A percentile compares a stretch with the other conserved stretches of the same genome.
Conservation (phyloP, 495 filamentous ascomycete species). For the Penicillium diatomitis region DNA sequence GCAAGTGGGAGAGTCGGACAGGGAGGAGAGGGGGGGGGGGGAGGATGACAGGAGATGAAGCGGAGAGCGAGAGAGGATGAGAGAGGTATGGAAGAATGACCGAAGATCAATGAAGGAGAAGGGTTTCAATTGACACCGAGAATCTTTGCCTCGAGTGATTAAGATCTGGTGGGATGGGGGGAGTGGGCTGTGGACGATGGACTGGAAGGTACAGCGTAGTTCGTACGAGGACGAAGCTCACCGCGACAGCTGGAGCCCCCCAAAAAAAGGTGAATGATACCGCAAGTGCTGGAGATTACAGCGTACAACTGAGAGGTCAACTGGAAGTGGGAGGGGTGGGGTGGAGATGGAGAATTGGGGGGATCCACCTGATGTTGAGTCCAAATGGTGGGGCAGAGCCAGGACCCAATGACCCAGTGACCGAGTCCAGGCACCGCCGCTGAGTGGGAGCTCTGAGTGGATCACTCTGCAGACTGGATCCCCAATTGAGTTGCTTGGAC, state of each 20-base stretch:
- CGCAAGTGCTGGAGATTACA: constrained; percentile 22
- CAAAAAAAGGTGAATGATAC: no score
- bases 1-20: constrained; percentile 6
- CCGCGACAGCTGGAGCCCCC: no score
- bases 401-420: no score
- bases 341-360: no score
- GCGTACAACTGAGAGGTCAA: constrained; percentile 23
- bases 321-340: no score
- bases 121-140: constrained; percentile 1
- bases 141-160: no score
- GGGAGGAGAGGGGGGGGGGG: constrained; percentile 6
- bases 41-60: constrained; percentile 7
- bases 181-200: neutral
- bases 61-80: constrained; percentile 7
- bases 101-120: constrained; percentile 5
- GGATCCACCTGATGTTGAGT: constrained; percentile 18
- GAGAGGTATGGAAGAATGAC: constrained; percentile 9
- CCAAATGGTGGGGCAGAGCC: neutral
- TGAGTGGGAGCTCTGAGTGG: neutral
- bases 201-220: constrained; percentile 18
- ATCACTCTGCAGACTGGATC: no score
- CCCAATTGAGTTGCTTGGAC: neutral
- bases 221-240: no score
- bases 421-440: no score
- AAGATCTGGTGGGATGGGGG: neutral